Evolutionary conservation across 208 protist species (phyloP).

Genomic region (Leishmania lainsoni): DNA sequence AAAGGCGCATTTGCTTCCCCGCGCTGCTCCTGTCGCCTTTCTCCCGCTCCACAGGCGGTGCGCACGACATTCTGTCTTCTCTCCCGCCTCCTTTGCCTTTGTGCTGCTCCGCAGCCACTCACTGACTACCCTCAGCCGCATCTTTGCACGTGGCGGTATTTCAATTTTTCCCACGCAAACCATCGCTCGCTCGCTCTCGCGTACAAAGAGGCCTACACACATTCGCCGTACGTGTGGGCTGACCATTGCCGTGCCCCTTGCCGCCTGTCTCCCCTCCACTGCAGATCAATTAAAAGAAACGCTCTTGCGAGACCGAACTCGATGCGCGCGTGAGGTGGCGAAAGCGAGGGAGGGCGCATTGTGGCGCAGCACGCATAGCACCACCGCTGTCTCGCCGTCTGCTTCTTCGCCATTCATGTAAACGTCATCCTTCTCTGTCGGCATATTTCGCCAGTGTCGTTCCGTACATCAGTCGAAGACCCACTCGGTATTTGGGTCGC

Average conservation of each 20-base stretch:
- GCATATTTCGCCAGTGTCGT: not conserved
- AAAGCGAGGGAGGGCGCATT: not conserved
- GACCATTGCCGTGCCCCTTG: not conserved
- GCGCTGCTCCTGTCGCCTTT: not conserved
- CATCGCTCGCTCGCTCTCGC: too few species aligned
- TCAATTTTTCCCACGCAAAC: not conserved
- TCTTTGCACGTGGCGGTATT: not conserved
- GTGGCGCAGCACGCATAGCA: not conserved
- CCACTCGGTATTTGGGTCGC: too few species aligned
- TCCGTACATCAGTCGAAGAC: not conserved
- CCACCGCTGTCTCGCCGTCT: not conserved
- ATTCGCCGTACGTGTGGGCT: not conserved
- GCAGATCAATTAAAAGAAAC: not conserved
- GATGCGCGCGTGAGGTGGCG: not conserved
- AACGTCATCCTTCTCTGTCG: not conserved
- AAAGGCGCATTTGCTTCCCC: not conserved
- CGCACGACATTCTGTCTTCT: not conserved
- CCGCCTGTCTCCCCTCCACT: not conserved
- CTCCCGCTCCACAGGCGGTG: not conserved
- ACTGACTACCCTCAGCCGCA: not conserved
- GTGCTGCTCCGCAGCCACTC: not conserved
- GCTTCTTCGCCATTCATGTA: not conserved
- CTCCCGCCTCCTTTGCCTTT: not conserved
- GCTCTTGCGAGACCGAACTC: not conserved
- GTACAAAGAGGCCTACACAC: not conserved